Evolutionary conservation across 345 rosid species (phyloP).

Genomic region (Lepidium didymum): DNA sequence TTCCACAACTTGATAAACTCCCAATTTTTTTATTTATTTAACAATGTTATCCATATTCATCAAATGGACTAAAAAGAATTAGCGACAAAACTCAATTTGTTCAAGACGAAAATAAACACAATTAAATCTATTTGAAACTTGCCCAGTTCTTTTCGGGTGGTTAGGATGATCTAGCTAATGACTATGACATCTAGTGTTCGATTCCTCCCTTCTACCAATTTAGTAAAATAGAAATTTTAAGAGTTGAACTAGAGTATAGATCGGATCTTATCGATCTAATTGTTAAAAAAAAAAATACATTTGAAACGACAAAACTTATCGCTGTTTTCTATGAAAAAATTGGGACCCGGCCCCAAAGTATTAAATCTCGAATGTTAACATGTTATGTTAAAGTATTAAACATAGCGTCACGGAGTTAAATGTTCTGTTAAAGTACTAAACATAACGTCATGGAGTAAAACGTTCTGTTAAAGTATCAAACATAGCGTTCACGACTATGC

Average conservation of each 20-base stretch:
- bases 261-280: no score
- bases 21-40: background rate
- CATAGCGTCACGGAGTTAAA: conserved; percentile 1
- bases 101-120: background rate
- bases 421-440: background rate
- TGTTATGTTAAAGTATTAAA: no score
- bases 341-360: background rate
- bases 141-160: no score
- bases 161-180: no score
- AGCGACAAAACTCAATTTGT: background rate
- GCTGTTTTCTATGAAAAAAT: background rate
- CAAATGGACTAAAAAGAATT: background rate
- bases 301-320: no score
- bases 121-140: background rate
- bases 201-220: no score
- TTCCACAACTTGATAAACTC: background rate
- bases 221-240: no score
- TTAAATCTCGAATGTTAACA: background rate
- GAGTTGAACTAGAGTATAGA: no score
- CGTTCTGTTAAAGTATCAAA: no score
- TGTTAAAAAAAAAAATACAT: no score
- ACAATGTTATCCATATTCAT: background rate
- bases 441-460: background rate
- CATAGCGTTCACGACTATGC: no score
- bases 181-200: no score